These are phyloP conservation scores for Mycena latifolia DNA, from an alignment of 768 basidiomycete genomes.

Conservation along the genomic window DNA sequence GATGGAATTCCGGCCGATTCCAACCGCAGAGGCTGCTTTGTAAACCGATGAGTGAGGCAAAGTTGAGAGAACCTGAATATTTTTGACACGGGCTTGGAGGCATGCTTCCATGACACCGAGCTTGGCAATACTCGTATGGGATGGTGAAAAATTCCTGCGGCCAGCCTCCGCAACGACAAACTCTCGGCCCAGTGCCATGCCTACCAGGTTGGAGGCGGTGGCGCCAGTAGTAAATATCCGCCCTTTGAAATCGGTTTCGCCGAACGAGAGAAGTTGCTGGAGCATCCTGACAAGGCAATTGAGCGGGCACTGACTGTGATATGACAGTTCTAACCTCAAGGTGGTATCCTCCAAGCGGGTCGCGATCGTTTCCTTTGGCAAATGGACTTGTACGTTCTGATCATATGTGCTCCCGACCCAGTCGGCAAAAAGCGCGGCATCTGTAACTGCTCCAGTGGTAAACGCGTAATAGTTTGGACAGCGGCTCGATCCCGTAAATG, in stretches of 20 bases:
- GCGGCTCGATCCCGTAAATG: slow-evolving; percentile 28
- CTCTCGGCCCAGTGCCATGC: slow-evolving; percentile 32
- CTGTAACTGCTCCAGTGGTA: slow-evolving; percentile 32
- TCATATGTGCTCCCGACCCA: slow-evolving; percentile 31
- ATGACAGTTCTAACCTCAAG: slow-evolving; percentile 10
- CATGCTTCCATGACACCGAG: slow-evolving; percentile 31
- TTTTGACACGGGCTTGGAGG: slow-evolving; percentile 13
- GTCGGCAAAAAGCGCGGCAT: slow-evolving; percentile 31
- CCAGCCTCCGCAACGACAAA: slow-evolving; percentile 31
- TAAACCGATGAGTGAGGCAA: slow-evolving; percentile 34
- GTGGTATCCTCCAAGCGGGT: slow-evolving; percentile 23
- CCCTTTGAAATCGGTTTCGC: slow-evolving; percentile 19
- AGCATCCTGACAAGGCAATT: slow-evolving; percentile 21
- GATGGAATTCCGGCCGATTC: slow-evolving; percentile 26
- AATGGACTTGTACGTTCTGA: slow-evolving; percentile 32
- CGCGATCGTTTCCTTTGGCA: slow-evolving; percentile 29
- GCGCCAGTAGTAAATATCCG: slow-evolving; percentile 34
- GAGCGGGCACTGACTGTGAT: not conserved
- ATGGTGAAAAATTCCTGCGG: slow-evolving; percentile 13
- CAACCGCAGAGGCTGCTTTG: slow-evolving; percentile 30
- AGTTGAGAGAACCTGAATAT: slow-evolving; percentile 31
- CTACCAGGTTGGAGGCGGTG: slow-evolving; percentile 28
- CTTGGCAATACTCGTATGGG: slow-evolving; percentile 26
- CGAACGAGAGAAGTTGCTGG: slow-evolving; percentile 30
- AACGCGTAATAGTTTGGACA: slow-evolving; percentile 31